Evolutionary conservation across 2,329 filamentous ascomycete genomes (phyloP).

Genomic region (Aspergillus awamori): DNA sequence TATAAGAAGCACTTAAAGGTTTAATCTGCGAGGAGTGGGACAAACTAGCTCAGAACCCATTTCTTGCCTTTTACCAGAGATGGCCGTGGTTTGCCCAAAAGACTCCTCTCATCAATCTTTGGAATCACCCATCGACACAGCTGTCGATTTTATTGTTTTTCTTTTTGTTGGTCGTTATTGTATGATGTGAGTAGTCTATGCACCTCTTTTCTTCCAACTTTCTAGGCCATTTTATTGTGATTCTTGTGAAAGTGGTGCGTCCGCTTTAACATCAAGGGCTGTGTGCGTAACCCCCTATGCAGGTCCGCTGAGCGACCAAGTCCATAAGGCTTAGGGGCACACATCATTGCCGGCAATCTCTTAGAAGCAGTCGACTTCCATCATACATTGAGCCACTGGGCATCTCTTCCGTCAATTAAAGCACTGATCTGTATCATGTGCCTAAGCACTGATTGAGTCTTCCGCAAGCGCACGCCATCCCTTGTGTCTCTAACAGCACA

Average conservation of each 20-base stretch:
- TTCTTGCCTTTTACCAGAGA: constrained; percentile 81
- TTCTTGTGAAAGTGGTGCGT: neutral
- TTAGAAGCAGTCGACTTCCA: neutral
- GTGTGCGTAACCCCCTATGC: neutral
- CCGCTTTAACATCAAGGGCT: neutral
- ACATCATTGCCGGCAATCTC: neutral
- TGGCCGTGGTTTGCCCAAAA: constrained; percentile 68
- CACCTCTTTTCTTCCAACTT: neutral
- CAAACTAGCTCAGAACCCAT: constrained; percentile 71
- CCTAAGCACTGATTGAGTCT: no score
- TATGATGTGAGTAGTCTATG: neutral
- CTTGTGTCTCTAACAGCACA: no score
- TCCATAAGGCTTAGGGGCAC: neutral
- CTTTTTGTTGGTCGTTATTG: constrained; percentile 24
- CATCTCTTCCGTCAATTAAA: no score
- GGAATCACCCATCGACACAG: constrained; percentile 51
- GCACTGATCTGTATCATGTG: no score
- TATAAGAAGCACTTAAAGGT: constrained; percentile 15
- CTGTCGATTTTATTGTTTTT: constrained; percentile 45
- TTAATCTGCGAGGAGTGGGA: constrained; percentile 62
- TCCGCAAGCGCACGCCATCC: no score
- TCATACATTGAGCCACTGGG: neutral
- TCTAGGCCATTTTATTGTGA: neutral
- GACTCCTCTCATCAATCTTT: constrained; percentile 63
- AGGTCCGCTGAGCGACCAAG: neutral